A percentile compares a stretch with the other conserved stretches of the same genome.
phyloP scores from a whole-genome alignment of 2,329 filamentous ascomycete genomes.

The Pestalotiopsis sp. region DNA sequence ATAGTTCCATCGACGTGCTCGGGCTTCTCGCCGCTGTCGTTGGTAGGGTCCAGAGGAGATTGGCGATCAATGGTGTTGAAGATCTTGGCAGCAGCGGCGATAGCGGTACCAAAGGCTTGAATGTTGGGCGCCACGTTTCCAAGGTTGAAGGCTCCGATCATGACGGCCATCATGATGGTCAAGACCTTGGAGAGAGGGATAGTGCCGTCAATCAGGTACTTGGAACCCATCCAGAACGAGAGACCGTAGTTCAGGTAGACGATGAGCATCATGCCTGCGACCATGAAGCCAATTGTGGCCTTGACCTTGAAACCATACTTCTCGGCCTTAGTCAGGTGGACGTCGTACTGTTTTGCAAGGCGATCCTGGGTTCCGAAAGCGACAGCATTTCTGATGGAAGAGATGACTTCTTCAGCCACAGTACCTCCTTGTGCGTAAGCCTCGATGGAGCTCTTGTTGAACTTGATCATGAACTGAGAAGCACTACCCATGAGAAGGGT shows the following conservation, averaged over 20 bases:
- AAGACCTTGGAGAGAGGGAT: constrained; percentile 71
- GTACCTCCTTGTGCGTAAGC: constrained; percentile 85
- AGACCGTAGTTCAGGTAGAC: constrained; percentile 87
- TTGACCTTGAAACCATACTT: constrained; percentile 78
- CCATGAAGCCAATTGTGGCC: constrained; percentile 72
- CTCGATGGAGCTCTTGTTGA: constrained; percentile 74
- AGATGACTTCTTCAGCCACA: constrained; percentile 91
- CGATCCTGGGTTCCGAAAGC: constrained; percentile 94
- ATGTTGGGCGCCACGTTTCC: constrained; percentile 85
- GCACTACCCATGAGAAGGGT: constrained; percentile 75
- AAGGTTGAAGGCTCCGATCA: constrained; percentile 90
- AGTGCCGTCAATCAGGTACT: constrained; percentile 68
- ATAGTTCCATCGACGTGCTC: constrained; percentile 76
- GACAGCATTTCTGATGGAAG: constrained; percentile 87
- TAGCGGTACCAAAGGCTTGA: constrained; percentile 81
- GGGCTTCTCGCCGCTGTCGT: constrained; percentile 70
- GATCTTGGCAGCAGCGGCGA: constrained; percentile 88
- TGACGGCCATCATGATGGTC: constrained; percentile 85
- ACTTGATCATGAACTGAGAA: constrained; percentile 76
- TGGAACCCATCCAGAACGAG: constrained; percentile 85
- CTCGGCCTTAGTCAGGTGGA: constrained; percentile 72
- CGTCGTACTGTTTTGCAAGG: constrained; percentile 83
- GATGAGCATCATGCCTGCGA: constrained; percentile 80
- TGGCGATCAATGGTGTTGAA: constrained; percentile 88
- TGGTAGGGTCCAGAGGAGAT: constrained; percentile 81